These are phyloP conservation scores for Nothophoma quercina DNA, from an alignment of 2,329 filamentous ascomycete species.

Conservation along the genomic window DNA sequence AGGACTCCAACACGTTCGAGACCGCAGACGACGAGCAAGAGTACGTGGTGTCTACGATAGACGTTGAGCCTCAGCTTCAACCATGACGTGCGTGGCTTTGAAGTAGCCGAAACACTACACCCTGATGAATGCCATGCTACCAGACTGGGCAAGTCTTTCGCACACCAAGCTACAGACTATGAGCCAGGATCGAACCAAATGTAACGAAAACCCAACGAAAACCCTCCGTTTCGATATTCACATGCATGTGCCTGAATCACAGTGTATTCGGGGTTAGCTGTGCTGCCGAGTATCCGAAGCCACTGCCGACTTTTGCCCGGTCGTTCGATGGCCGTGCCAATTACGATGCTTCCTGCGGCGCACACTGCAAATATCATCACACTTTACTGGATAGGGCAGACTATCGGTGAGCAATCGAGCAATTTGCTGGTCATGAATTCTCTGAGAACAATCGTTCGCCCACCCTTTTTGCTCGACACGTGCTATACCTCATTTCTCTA, in stretches of 20 bases:
- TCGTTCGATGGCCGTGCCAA: constrained; percentile 6
- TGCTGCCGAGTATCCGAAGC: constrained; percentile 7
- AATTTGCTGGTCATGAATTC: neutral
- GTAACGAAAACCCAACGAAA: neutral
- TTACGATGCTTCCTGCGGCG: neutral
- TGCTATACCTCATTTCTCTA: neutral
- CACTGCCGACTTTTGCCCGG: constrained; percentile 14
- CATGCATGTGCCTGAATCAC: neutral
- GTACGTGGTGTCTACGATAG: neutral
- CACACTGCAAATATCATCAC: neutral
- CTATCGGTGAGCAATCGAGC: neutral
- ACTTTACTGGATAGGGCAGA: constrained; percentile 2
- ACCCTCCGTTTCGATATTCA: neutral
- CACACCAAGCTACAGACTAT: neutral
- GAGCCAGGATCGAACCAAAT: neutral
- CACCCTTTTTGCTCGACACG: constrained; percentile 5
- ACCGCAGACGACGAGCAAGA: neutral
- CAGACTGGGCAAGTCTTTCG: neutral
- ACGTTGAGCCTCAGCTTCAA: constrained; percentile 6
- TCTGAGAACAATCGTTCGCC: constrained; percentile 12
- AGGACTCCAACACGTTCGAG: constrained; percentile 1
- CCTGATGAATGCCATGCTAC: neutral
- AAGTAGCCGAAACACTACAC: neutral
- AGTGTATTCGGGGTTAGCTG: neutral
- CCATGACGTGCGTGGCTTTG: constrained; percentile 16